Percentiles rank a stretch among this genome's conserved stretches.
phyloP scores from a whole-genome alignment of 1,284 basidiomycete species.

The Nidula niveotomentosa region DNA sequence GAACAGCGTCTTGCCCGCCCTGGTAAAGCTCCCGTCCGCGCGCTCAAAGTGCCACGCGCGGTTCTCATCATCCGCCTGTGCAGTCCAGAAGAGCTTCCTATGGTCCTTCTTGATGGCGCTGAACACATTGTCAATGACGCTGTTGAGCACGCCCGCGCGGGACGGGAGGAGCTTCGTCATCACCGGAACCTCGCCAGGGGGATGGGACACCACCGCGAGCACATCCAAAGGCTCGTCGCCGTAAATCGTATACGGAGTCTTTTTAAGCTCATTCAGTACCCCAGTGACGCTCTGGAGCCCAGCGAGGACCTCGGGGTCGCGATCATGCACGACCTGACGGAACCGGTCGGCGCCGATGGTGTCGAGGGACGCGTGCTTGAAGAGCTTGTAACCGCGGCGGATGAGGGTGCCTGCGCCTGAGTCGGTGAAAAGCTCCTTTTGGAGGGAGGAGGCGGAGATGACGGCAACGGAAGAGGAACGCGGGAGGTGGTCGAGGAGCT shows the following conservation, averaged over 20 bases:
- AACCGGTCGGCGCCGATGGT: conserved; percentile 91
- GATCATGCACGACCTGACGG: conserved; percentile 90
- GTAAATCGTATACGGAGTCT: conserved; percentile 90
- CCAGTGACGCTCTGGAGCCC: conserved; percentile 90
- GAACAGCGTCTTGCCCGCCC: conserved; percentile 91
- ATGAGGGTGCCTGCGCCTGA: conserved; percentile 97
- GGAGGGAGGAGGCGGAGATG: conserved; percentile 91
- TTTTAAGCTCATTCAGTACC: conserved; percentile 81
- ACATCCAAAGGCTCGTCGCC: conserved; percentile 98
- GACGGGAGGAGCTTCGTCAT: conserved; percentile 92
- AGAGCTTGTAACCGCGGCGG: conserved; percentile 96
- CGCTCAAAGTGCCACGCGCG: conserved; percentile 99
- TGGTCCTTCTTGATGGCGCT: conserved; percentile 95
- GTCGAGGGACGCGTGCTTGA: conserved; percentile 84
- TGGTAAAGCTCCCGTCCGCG: conserved; percentile 96
- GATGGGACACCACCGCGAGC: conserved; percentile 92
- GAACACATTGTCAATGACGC: conserved; percentile 97
- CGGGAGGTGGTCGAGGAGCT: conserved; percentile 96
- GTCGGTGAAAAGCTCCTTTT: conserved; percentile 99
- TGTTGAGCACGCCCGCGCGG: conserved; percentile 89
- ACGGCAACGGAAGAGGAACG: conserved; percentile 98
- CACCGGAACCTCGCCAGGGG: conserved; percentile 87
- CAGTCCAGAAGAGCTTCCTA: conserved; percentile 95
- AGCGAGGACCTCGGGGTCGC: conserved; percentile 88
- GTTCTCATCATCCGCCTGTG: conserved; percentile 94